Percentiles rank a stretch among this genome's conserved stretches.
phyloP scores from a whole-genome alignment of 176 grass and related monocot genomes.

The Bolboschoenus planiculmis region DNA sequence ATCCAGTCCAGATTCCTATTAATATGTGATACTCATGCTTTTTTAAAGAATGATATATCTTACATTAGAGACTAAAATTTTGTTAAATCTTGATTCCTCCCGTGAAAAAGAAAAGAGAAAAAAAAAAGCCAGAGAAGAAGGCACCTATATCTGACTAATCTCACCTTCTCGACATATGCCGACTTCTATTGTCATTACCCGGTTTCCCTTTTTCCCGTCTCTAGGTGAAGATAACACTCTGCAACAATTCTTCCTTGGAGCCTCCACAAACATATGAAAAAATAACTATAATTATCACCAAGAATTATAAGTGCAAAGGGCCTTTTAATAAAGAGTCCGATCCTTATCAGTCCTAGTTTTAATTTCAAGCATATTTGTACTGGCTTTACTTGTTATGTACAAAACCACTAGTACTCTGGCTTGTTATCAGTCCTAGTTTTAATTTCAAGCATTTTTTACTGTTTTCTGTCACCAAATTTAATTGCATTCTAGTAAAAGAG shows the following conservation, averaged over 20 bases:
- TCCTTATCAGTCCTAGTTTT: not conserved
- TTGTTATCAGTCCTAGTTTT: not conserved
- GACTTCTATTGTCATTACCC: slow-evolving; percentile 62
- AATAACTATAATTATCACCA: not conserved
- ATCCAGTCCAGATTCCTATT: slow-evolving; percentile 20
- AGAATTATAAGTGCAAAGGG: not conserved
- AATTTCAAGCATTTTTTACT: not conserved
- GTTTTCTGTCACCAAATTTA: not conserved
- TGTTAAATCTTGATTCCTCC: not conserved
- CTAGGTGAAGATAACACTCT: slow-evolving; percentile 65
- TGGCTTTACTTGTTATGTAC: not conserved
- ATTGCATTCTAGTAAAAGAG: not conserved
- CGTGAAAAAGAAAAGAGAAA: not conserved
- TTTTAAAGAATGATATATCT: not conserved
- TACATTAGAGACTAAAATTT: not conserved
- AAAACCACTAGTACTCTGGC: not conserved
- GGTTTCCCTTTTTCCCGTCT: slow-evolving; percentile 31
- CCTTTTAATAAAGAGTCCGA: not conserved
- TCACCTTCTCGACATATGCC: slow-evolving; percentile 52
- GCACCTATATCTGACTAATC: slow-evolving; percentile 47
- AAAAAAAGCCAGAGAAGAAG: not conserved
- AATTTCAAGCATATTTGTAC: not conserved
- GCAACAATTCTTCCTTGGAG: slow-evolving; percentile 92
- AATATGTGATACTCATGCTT: not conserved
- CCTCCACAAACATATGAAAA: slow-evolving; percentile 33